A percentile compares a stretch with the other conserved stretches of the same genome.
Evolutionary conservation across 208 protist species (phyloP).

Genomic region (Trichomonas tenax): DNA sequence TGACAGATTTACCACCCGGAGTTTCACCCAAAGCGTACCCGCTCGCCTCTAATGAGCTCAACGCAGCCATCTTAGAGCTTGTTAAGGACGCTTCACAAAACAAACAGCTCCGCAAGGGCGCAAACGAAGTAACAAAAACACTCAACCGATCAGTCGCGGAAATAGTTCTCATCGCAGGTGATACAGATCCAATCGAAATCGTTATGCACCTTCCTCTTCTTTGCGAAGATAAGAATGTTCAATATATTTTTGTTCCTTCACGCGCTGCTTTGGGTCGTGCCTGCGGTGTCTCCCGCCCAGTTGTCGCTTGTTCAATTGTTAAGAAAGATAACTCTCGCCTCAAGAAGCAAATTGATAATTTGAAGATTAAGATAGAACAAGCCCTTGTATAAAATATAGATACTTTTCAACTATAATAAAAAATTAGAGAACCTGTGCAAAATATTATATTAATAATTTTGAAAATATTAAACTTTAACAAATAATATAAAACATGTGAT

Average conservation of each 20-base stretch:
- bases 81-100: conserved; percentile 72
- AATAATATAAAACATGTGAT: too few species aligned
- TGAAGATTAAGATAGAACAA: conserved; percentile 87
- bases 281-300: conserved; percentile 85
- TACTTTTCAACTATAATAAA: background rate
- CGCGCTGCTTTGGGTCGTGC: conserved; percentile 89
- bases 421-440: too few species aligned
- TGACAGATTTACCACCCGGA: background rate
- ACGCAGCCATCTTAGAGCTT: conserved; percentile 39
- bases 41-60: conserved; percentile 76
- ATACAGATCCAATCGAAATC: conserved; percentile 99
- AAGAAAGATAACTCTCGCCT: conserved; percentile 83
- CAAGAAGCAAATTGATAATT: conserved; percentile 72
- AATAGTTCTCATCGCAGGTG: conserved; percentile 91
- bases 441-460: too few species aligned
- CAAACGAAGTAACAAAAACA: conserved; percentile 98
- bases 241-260: conserved; percentile 97
- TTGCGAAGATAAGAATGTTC: conserved; percentile 99
- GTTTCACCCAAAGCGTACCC: conserved; percentile 85
- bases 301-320: conserved; percentile 83
- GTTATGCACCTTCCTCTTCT: conserved; percentile 96
- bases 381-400: background rate
- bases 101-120: conserved; percentile 96
- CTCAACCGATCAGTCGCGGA: conserved; percentile 93
- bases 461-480: too few species aligned